Evolutionary conservation across 176 grass and related monocot species (phyloP).

Genomic region (Olyra latifolia): DNA sequence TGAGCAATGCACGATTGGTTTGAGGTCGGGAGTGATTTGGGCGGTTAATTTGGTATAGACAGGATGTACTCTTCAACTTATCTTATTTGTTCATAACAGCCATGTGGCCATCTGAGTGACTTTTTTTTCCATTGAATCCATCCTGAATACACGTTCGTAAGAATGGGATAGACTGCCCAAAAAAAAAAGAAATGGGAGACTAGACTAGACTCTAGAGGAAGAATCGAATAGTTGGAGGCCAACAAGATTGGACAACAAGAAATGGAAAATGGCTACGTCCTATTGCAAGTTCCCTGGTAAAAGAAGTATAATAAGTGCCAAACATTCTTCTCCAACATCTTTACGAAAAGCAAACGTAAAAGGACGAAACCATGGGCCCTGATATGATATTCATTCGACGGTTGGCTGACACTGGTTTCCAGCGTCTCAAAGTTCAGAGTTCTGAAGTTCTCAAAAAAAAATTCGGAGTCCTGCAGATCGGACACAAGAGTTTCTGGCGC

Average conservation of each 20-base stretch:
- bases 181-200: background rate
- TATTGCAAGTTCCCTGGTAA: constrained; percentile 11
- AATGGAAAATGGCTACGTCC: constrained; percentile 8
- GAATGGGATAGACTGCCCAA: background rate
- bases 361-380: too few relatives aligned
- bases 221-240: background rate
- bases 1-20: constrained; percentile 23
- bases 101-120: too few relatives aligned
- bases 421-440: background rate
- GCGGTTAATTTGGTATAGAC: too few relatives aligned
- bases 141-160: too few relatives aligned
- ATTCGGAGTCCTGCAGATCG: background rate
- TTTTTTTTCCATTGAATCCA: too few relatives aligned
- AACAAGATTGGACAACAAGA: background rate
- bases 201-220: background rate
- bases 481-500: too few relatives aligned
- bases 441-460: background rate
- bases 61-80: too few relatives aligned
- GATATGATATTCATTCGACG: too few relatives aligned
- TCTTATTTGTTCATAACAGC: too few relatives aligned
- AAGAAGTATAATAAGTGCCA: too few relatives aligned
- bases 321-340: background rate
- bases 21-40: background rate
- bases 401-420: background rate
- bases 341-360: background rate